Evolutionary conservation across 2,329 filamentous ascomycete genomes (phyloP).

Genomic region (Juglanconis oblonga): DNA sequence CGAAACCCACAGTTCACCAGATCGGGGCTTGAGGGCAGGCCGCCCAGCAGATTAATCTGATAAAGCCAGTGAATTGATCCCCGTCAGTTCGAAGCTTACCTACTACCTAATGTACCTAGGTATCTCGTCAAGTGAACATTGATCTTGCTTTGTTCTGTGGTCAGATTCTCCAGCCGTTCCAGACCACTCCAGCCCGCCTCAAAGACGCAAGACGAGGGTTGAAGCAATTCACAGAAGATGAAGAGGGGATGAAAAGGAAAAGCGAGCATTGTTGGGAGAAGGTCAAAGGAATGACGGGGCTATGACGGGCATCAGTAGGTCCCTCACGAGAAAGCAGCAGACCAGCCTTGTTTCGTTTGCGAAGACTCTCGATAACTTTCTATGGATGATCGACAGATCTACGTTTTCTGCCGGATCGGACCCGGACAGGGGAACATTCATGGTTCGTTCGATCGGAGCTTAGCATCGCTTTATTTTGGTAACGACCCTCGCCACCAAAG

Average conservation of each 20-base stretch:
- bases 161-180: neutral
- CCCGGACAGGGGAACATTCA: neutral
- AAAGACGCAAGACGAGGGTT: no score
- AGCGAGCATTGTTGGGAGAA: neutral
- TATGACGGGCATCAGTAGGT: neutral
- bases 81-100: no score
- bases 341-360: neutral
- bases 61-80: no score
- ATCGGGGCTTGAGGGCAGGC: no score
- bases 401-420: neutral
- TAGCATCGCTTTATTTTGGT: neutral
- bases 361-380: neutral
- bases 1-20: no score
- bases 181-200: neutral
- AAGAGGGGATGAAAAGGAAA: neutral
- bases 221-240: neutral
- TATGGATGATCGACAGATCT: neutral
- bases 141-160: no score
- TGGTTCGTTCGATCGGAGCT: neutral
- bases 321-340: neutral
- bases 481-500: neutral
- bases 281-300: neutral
- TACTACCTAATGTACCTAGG: no score
- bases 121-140: no score
- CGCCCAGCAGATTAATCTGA: no score